Base-by-base conservation (phyloP, 352 stramenopile genomes). In the Poterioochromonas sp. region DNA sequence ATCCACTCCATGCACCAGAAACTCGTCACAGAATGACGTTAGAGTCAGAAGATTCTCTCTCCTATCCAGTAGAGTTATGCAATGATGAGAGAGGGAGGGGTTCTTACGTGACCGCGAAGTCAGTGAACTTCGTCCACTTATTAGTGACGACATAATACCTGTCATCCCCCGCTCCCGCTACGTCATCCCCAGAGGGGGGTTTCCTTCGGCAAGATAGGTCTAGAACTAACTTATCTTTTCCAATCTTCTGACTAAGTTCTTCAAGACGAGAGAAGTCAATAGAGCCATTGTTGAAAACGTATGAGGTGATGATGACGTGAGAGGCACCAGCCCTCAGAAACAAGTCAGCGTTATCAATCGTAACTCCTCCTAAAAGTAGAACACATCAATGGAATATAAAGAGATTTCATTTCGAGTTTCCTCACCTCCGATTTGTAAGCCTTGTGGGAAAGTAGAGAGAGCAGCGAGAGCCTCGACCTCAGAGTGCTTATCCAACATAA, bases 261-360 rank as follows among this genome's bases (percentile, higher is more conserved):
- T 87, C 79, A 22, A 94, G 85, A 26, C 86, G 83, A 22, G 88
- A 83, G 77, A 87, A 91, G 82, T 95, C 89, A 71, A 98, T 95
- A 80, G 91, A 77, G 3, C 94, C 93, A 63, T 95, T 87, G 29
- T 90, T 86, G 83, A 98, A 98, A 18, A 98, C 92, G 81, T 94
- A 97, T 51, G 91, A 97, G 43, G 95, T 99, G 65, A 99, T 92
- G 82, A 99, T 99, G 32, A 99, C 91, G 83, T 99, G 94, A 51
- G 90, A 97, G n/a, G 95, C 95, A 22, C 94, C 94, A 35, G 90
- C 87, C 44, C 96, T 89, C 43, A 99, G 84, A 85, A 94, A 99
- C 81, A 94, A 88, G 37, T 85, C 77, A 44, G 92, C 95, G 80
- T 97, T 98, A 11, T 92, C 85, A n/a, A 90, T 83, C 40, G 90